A percentile compares a stretch with the other conserved stretches of the same genome.
Conservation (phyloP, 805 yeast species). For the Pichia nanzhaoensis region DNA sequence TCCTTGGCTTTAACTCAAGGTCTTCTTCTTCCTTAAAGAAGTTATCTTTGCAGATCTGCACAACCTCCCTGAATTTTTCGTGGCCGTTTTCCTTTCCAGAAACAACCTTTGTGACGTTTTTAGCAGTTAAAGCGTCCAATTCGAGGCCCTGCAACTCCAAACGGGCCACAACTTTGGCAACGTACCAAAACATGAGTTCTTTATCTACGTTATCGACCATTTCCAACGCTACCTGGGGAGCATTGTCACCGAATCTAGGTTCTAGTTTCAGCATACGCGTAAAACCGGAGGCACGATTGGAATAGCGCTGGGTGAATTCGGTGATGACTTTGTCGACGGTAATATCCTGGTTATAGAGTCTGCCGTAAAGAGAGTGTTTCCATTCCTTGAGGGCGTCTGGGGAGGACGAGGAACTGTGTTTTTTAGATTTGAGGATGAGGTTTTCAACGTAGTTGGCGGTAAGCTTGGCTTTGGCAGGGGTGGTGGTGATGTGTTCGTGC, state of each 20-base stretch:
- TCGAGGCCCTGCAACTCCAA: slow-evolving; percentile 55
- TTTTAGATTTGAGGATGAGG: slow-evolving; percentile 53
- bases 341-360: slow-evolving; percentile 41
- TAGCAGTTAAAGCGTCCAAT: slow-evolving; percentile 45
- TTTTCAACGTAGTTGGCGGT: slow-evolving; percentile 59
- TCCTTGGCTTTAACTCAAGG: slow-evolving; percentile 23
- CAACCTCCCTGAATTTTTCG: slow-evolving; percentile 50
- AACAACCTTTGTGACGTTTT: slow-evolving; percentile 49
- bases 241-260: slow-evolving; percentile 81
- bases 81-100: slow-evolving; percentile 44
- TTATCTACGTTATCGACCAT: slow-evolving; percentile 54
- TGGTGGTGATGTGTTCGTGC: slow-evolving; percentile 65
- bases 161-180: slow-evolving; percentile 83
- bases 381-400: slow-evolving; percentile 23
- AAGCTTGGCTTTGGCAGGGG: slow-evolving; percentile 69
- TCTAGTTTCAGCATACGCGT: slow-evolving; percentile 81
- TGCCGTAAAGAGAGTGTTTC: slow-evolving; percentile 28
- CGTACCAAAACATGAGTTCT: slow-evolving; percentile 69
- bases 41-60: slow-evolving; percentile 45
- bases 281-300: slow-evolving; percentile 66
- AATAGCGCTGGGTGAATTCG: slow-evolving; percentile 59
- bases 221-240: slow-evolving; percentile 84
- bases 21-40: slow-evolving; percentile 32
- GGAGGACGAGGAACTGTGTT: slow-evolving; percentile 10
- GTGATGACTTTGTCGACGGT: slow-evolving; percentile 59